Evolutionary conservation across 305 asterid species (phyloP).

Genomic region (Fraxinus baroniana): DNA sequence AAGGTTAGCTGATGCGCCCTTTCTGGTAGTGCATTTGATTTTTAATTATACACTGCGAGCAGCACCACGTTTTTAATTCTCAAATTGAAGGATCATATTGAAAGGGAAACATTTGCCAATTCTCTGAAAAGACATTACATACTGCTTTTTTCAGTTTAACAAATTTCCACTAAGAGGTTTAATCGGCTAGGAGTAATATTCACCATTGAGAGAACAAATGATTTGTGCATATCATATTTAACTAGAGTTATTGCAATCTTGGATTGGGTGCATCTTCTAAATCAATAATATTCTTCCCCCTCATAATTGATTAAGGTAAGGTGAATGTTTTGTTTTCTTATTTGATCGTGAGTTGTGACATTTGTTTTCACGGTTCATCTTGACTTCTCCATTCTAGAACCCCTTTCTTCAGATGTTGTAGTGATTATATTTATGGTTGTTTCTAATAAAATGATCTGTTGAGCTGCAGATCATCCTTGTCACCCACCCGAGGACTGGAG

Average conservation of each 20-base stretch:
- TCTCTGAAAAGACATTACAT: neutral
- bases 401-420: neutral
- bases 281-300: neutral
- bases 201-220: neutral
- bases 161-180: neutral
- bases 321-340: neutral
- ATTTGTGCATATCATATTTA: neutral
- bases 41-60: constrained; percentile 31
- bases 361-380: constrained; percentile 8
- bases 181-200: neutral
- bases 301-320: neutral
- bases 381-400: constrained; percentile 2
- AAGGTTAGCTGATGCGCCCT: constrained; percentile 51
- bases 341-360: constrained; percentile 3
- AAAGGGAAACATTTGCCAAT: neutral
- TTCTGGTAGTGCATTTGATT: neutral
- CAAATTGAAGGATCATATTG: constrained; percentile 11
- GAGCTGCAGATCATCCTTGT: constrained; percentile 78
- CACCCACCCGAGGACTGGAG: constrained; percentile 86
- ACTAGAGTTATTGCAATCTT: neutral
- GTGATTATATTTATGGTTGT: neutral
- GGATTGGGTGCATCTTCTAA: neutral
- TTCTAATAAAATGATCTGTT: constrained; percentile 8
- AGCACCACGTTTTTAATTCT: neutral
- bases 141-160: neutral